Evolutionary conservation across 345 rosid genomes (phyloP).

Genomic region (Mercurialis annua): DNA sequence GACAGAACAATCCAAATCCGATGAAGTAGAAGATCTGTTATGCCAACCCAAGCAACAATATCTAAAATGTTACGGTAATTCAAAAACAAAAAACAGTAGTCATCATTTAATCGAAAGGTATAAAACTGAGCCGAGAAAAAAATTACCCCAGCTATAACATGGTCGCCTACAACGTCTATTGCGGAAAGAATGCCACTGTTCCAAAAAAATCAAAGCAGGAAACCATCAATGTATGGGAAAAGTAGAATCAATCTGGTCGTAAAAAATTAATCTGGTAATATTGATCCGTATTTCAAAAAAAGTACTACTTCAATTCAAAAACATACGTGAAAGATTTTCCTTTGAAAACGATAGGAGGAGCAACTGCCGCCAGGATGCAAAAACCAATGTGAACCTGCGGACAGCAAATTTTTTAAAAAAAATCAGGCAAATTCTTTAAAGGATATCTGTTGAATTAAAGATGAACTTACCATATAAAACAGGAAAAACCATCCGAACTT

Average conservation of each 20-base stretch:
- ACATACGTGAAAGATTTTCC: slow-evolving; percentile 36
- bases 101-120: not conserved
- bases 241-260: not conserved
- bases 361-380: slow-evolving; percentile 38
- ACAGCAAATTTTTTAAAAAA: not conserved
- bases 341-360: slow-evolving; percentile 34
- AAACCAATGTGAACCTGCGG: slow-evolving; percentile 31
- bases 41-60: not conserved
- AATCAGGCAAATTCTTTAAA: not conserved
- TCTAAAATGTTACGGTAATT: not conserved
- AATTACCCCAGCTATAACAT: slow-evolving; percentile 30
- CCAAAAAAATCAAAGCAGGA: not conserved
- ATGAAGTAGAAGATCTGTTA: slow-evolving; percentile 32
- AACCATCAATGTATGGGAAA: slow-evolving; percentile 8
- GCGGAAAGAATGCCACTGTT: slow-evolving; percentile 34
- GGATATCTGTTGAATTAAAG: not conserved
- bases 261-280: too few species aligned
- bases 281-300: not conserved
- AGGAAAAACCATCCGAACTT: slow-evolving; percentile 37
- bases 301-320: not conserved
- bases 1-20: slow-evolving; percentile 32
- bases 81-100: not conserved
- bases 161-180: slow-evolving; percentile 19
- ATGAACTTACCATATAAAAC: slow-evolving; percentile 19
- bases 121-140: not conserved